phyloP scores from a whole-genome alignment of 73 alveolate genomes.

The Paramecium caudatum region DNA sequence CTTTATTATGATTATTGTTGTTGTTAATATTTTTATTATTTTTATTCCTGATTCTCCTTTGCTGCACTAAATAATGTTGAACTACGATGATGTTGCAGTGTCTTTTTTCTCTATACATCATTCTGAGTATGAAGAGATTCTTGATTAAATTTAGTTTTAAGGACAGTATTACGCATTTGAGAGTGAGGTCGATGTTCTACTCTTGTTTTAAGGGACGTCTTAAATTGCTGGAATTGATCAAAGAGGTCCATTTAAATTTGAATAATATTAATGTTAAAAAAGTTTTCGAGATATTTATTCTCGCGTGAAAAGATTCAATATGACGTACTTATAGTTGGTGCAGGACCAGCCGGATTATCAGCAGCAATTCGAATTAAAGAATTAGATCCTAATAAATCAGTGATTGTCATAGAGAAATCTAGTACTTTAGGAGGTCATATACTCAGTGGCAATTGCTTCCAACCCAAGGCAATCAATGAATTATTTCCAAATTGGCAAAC shows the following conservation, averaged over 20 bases:
- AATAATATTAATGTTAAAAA: slow-evolving; percentile 25
- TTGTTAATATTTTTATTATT: background rate
- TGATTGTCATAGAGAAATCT: slow-evolving; percentile 88
- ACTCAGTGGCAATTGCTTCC: slow-evolving; percentile 94
- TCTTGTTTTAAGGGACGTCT: background rate
- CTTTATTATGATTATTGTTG: background rate
- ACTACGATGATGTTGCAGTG: slow-evolving; percentile 47
- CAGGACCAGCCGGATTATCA: slow-evolving; percentile 98
- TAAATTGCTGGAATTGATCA: slow-evolving; percentile 32
- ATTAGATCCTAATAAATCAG: slow-evolving; percentile 84
- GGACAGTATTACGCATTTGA: slow-evolving; percentile 1
- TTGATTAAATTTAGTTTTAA: slow-evolving; percentile 4
- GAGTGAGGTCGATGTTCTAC: slow-evolving; percentile 35
- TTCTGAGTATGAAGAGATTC: background rate
- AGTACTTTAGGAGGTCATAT: slow-evolving; percentile 96
- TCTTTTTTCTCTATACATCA: slow-evolving; percentile 40
- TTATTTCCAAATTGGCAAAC: slow-evolving; percentile 88
- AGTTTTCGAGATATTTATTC: slow-evolving; percentile 20
- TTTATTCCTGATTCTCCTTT: background rate
- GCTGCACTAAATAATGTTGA: slow-evolving; percentile 52
- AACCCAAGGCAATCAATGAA: slow-evolving; percentile 93
- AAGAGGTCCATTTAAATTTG: slow-evolving; percentile 53
- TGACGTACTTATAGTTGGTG: slow-evolving; percentile 91
- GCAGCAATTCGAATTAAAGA: slow-evolving; percentile 94
- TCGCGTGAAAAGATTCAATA: slow-evolving; percentile 82